Base-by-base conservation (phyloP, 495 filamentous ascomycete species). In the Xylaria venustula region DNA sequence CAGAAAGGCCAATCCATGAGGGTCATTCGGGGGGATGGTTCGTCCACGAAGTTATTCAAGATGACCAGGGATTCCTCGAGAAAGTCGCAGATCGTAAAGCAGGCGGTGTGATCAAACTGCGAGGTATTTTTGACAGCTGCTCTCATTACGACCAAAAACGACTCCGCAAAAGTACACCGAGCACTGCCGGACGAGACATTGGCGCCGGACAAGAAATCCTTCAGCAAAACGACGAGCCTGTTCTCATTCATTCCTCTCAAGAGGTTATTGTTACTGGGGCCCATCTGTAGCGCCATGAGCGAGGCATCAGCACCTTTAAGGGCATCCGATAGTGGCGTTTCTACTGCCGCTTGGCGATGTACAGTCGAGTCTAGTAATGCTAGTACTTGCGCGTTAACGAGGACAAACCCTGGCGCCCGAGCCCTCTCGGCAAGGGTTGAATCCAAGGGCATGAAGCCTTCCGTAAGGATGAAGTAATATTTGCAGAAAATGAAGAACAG, bases 401-500 rank as follows among this genome's bases (percentile, higher is more conserved):
- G 77, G 11, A 93, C 80, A 68, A 96, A 85, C 0, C 88, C 94
- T 42, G 94, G 94, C 1, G 89, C 87, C 47, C 87, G 86, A 28
- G 85, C 80, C 71, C 87, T 87, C 61, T 87, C 85, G 7, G 82
- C 75, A 22, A 82, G 67, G n/a, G 83, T 71, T 30, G 82, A 68
- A 8, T 87, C 85, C 1, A 80, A 61, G 0, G 90, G 90, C 48
- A 96, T 76, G 67, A 92, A 93, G 59, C 95, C 91, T 25, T 88
- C 86, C 40, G 89, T 83, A 7, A 98, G 76, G 46, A 93, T 86
- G 70, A 95, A 88, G 63, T 90, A 94, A 69, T 94, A 87, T 75
- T 96, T 97, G 73, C 88, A 85, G 73, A 98, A 98, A 15, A 97
- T 87, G 76, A 90, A 98, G 67, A 98, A 90, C 46, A 98, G 76